Base-by-base conservation (phyloP, 2,329 filamentous ascomycete genomes). In the Coniochaeta hoffmannii region DNA sequence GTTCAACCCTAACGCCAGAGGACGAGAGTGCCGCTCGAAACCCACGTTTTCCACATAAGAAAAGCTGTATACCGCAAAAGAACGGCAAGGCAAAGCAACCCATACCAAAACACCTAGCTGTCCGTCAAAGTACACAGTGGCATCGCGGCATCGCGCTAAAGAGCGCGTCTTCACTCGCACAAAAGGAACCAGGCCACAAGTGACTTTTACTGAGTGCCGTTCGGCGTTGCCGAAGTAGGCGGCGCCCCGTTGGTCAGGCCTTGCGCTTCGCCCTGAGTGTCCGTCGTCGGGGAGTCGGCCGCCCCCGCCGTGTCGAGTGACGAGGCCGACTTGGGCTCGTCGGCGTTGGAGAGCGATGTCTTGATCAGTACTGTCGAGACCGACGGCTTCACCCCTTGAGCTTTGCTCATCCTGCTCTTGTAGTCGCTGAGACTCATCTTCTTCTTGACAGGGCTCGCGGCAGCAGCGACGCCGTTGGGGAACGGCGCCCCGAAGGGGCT, bases 371-470 rank as follows among this genome's bases (percentile, higher is more conserved):
- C 63, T 2, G 65, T 64, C 3, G 64, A 61, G 5, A 67, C 59
- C 1, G 66, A 66, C 10, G 74, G 72, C 58, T 73, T 75, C 28
- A 69, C 73, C 62, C 65, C 75, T 2, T 76, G 75, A 3, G 76
- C 76, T 64, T 82, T 85, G 63, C 78, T 80, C 70, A 78, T 74
- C 53, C 80, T 73, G 59, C 78, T 81, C 65, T 81, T 83, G 63
- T 87, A 87, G 63, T 87, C 84, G 62, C 82, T 86, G 1, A 87
- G 67, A 59, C 81, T 86, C 35, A 87, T 70, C 67, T 86, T 87
- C 74, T 87, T 87, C 69, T 85, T 86, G 31, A 83, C 72, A 2
- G 84, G 83, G 59, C 81, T 86, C 2, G 81, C 80, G 22, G 76
- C 74, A 10, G 73, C 73, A 6, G 66, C 66, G 9, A 72, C 61